Percentiles rank a stretch among this genome's conserved stretches.
phyloP scores from a whole-genome alignment of 2,329 filamentous ascomycete genomes.

The Penicillium digitatum region DNA sequence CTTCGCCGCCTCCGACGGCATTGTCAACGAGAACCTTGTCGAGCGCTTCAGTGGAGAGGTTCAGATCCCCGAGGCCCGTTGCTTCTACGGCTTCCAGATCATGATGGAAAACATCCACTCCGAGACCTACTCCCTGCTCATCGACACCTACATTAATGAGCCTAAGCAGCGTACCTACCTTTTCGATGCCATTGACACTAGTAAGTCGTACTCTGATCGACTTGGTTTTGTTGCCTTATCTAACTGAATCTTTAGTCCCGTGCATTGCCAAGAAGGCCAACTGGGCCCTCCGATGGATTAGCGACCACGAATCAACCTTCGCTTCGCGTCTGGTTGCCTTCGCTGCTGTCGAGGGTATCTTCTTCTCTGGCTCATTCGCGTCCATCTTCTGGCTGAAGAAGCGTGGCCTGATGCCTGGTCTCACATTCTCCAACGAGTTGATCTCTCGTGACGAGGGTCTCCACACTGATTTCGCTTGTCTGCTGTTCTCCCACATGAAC shows the following conservation, averaged over 20 bases:
- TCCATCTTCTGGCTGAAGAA: conserved; percentile 99
- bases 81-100: conserved; percentile 99
- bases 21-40: conserved; percentile 98
- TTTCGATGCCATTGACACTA: conserved; percentile 98
- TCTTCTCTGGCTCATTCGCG: conserved; percentile 97
- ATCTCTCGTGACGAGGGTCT: conserved; percentile 99
- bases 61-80: conserved; percentile 94
- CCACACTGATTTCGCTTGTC: conserved; percentile 97
- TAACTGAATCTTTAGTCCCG: conserved; percentile 59
- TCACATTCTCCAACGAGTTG: conserved; percentile 99
- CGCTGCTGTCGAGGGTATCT: conserved; percentile 97
- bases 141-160: conserved; percentile 99
- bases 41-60: conserved; percentile 97
- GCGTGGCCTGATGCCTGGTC: conserved; percentile 95
- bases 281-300: conserved; percentile 94
- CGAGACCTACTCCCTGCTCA: conserved; percentile 97
- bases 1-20: conserved; percentile 97
- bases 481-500: conserved; percentile 96
- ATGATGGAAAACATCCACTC: conserved; percentile 99
- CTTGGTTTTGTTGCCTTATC: conserved; percentile 9
- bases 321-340: conserved; percentile 94
- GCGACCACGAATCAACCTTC: conserved; percentile 88
- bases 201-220: conserved; percentile 50
- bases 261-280: conserved; percentile 98
- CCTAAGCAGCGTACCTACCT: conserved; percentile 88